phyloP scores from a whole-genome alignment of 345 rosid genomes.

The Aquilaria yunnanensis region DNA sequence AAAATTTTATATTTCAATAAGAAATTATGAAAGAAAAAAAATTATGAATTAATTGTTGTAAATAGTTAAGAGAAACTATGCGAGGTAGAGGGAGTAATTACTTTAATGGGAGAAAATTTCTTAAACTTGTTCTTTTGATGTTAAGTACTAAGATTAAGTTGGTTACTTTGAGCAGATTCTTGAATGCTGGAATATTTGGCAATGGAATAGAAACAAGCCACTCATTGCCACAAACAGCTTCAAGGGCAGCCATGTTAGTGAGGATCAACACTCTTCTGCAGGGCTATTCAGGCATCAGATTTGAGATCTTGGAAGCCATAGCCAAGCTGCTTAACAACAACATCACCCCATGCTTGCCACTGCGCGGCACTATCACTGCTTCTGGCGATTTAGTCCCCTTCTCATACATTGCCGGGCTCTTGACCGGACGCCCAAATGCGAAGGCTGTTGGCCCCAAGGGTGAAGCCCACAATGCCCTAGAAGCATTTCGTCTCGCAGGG shows the following conservation, averaged over 20 bases:
- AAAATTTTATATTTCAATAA: too few species aligned
- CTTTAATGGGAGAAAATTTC: too few species aligned
- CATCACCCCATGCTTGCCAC: slow-evolving; percentile 66
- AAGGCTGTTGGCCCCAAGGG: slow-evolving; percentile 50
- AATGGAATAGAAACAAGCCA: slow-evolving; percentile 39
- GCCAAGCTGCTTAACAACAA: slow-evolving; percentile 53
- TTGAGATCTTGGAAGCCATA: slow-evolving; percentile 63
- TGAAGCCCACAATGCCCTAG: slow-evolving; percentile 35
- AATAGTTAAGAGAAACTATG: background rate
- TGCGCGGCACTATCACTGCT: slow-evolving; percentile 68
- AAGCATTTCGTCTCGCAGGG: slow-evolving; percentile 41
- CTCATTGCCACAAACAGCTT: slow-evolving; percentile 46
- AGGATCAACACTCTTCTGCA: slow-evolving; percentile 71
- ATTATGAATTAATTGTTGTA: too few species aligned
- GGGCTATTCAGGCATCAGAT: slow-evolving; percentile 72
- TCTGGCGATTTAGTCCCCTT: slow-evolving; percentile 69
- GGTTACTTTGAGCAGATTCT: slow-evolving; percentile 31
- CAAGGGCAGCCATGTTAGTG: slow-evolving; percentile 70
- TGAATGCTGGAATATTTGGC: slow-evolving; percentile 72
- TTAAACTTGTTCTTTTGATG: too few species aligned
- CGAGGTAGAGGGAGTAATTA: too few species aligned
- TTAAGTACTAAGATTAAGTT: too few species aligned
- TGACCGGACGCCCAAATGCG: slow-evolving; percentile 56
- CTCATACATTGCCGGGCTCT: slow-evolving; percentile 64
- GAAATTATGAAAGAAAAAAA: too few species aligned